Conservation (phyloP, 495 filamentous ascomycete species). For the Aspergillus biplanus region DNA sequence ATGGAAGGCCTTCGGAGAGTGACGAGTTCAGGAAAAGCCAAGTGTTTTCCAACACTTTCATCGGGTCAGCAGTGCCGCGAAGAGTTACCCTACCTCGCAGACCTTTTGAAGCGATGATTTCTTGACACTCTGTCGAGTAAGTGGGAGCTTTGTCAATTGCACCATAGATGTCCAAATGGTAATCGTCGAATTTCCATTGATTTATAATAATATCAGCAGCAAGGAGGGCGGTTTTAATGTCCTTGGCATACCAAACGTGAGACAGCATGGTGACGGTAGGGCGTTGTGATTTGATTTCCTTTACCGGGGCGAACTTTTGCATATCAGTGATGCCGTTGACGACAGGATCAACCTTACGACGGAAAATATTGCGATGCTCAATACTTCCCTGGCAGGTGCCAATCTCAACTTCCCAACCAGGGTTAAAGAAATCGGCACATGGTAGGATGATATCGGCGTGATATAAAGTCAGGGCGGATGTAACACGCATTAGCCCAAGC, state of each 20-base stretch:
- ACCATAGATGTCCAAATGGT: conserved; percentile 65
- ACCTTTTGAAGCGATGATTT: conserved; percentile 64
- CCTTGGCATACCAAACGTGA: conserved; percentile 68
- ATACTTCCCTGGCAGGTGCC: conserved; percentile 61
- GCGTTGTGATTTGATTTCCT: conserved; percentile 57
- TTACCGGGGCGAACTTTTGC: conserved; percentile 63
- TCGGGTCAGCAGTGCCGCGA: conserved; percentile 58
- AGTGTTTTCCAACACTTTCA: conserved; percentile 60
- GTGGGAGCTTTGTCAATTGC: conserved; percentile 63
- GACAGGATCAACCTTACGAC: conserved; percentile 67
- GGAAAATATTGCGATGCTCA: conserved; percentile 62
- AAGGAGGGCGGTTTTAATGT: conserved; percentile 65
- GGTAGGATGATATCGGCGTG: conserved; percentile 68
- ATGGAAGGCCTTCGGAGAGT: conserved; percentile 65
- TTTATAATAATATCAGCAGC: conserved; percentile 69
- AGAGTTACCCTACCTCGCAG: conserved; percentile 57
- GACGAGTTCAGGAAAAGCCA: conserved; percentile 73
- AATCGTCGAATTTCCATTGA: conserved; percentile 67
- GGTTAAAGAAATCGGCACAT: conserved; percentile 70
- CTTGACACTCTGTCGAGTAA: conserved; percentile 63
- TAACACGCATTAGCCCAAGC: conserved; percentile 60
- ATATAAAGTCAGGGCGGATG: conserved; percentile 61
- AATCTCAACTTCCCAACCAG: conserved; percentile 69
- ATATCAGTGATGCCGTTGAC: conserved; percentile 71
- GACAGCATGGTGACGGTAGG: conserved; percentile 70